phyloP scores from a whole-genome alignment of 2,329 filamentous ascomycete species.

The Pseudogymnoascus sp. region DNA sequence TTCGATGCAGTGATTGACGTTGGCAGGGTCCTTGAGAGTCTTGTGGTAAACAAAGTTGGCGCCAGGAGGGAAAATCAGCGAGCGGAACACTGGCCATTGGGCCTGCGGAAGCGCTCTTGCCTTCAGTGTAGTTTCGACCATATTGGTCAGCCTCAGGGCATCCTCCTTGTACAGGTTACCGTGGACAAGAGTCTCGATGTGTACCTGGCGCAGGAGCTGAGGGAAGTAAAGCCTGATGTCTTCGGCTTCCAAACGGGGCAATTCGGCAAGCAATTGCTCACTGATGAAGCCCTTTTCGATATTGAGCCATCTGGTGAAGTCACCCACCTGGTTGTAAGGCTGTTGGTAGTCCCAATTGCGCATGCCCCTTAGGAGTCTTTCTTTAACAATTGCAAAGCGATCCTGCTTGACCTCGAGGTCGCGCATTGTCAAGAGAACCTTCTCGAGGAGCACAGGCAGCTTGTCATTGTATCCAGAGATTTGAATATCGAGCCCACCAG shows the following conservation, averaged over 20 bases:
- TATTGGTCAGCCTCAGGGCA: slow-evolving; percentile 72
- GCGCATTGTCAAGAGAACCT: slow-evolving; percentile 75
- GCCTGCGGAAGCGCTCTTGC: slow-evolving; percentile 64
- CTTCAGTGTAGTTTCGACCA: slow-evolving; percentile 71
- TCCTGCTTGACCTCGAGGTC: slow-evolving; percentile 79
- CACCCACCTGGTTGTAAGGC: slow-evolving; percentile 80
- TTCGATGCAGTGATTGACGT: slow-evolving; percentile 81
- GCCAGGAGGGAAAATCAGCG: slow-evolving; percentile 68
- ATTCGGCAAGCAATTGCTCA: slow-evolving; percentile 69
- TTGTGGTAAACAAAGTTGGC: slow-evolving; percentile 79
- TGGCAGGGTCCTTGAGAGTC: slow-evolving; percentile 73
- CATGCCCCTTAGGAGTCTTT: slow-evolving; percentile 66
- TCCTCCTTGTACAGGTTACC: slow-evolving; percentile 95
- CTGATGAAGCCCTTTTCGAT: slow-evolving; percentile 70
- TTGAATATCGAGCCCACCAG: slow-evolving; percentile 66
- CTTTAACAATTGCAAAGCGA: slow-evolving; percentile 85
- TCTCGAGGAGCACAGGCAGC: slow-evolving; percentile 79
- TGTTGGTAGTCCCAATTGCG: slow-evolving; percentile 84
- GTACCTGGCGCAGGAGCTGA: slow-evolving; percentile 71
- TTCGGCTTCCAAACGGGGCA: slow-evolving; percentile 65
- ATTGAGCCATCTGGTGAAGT: slow-evolving; percentile 74
- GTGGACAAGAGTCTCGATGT: slow-evolving; percentile 81
- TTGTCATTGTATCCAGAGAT: slow-evolving; percentile 96
- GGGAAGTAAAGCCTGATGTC: slow-evolving; percentile 71
- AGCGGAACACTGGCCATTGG: slow-evolving; percentile 74